phyloP scores from a whole-genome alignment of 2,329 filamentous ascomycete genomes.

The Epichloe sp. region DNA sequence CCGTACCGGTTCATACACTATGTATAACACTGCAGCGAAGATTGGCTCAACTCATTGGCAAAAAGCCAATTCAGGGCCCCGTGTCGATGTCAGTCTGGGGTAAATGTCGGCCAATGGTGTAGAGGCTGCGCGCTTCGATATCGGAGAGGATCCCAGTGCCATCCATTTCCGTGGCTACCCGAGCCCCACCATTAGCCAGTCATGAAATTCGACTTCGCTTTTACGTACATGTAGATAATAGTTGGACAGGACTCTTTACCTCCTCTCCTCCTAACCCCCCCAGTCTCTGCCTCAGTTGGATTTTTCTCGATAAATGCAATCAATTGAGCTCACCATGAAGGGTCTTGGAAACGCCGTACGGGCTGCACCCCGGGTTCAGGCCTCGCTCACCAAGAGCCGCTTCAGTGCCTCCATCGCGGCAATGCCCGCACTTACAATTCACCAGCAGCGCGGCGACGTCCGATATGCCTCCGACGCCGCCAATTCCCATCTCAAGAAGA shows the following conservation, averaged over 20 bases:
- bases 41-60: too few species aligned
- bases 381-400: conserved; percentile 2
- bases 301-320: conserved; percentile 1
- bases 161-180: conserved; percentile 11
- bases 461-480: conserved; percentile 15
- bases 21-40: too few species aligned
- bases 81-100: too few species aligned
- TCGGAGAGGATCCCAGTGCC: conserved; percentile 9
- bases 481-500: conserved; percentile 30
- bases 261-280: conserved; percentile 4
- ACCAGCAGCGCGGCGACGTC: conserved; percentile 9
- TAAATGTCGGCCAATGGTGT: too few species aligned
- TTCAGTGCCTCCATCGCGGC: conserved; percentile 6
- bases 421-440: conserved; percentile 2
- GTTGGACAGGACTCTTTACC: not conserved
- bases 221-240: not conserved
- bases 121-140: conserved; percentile 6
- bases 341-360: conserved; percentile 18
- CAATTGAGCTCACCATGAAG: conserved; percentile 14
- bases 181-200: conserved; percentile 11
- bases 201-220: conserved; percentile 6
- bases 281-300: conserved; percentile 2
- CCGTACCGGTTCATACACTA: too few species aligned
- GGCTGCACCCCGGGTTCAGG: conserved; percentile 16
- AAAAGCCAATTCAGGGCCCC: too few species aligned